Evolutionary conservation across 164 flowering plant genomes (phyloP).

Genomic region (Kingdonia uniflora): DNA sequence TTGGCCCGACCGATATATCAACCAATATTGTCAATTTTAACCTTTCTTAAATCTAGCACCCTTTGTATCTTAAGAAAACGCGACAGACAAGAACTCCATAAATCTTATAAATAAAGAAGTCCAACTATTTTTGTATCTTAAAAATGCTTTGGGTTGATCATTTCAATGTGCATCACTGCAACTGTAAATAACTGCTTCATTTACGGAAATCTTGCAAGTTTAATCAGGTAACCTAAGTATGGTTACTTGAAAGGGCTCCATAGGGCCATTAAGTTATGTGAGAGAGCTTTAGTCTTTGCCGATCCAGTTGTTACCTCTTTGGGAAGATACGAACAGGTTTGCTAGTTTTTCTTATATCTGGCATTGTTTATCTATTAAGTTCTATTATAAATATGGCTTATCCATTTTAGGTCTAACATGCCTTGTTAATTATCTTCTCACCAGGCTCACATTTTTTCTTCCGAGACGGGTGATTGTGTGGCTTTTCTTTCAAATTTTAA

Average conservation of each 20-base stretch:
- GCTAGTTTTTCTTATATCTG: background rate
- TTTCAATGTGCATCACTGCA: too few relatives aligned
- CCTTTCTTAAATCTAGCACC: too few relatives aligned
- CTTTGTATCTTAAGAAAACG: too few relatives aligned
- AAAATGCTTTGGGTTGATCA: too few relatives aligned
- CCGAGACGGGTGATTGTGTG: constrained; percentile 62
- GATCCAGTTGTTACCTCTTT: constrained; percentile 61
- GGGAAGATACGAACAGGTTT: constrained; percentile 63
- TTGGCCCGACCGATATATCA: too few relatives aligned
- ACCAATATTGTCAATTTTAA: too few relatives aligned
- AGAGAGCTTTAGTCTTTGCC: constrained; percentile 46
- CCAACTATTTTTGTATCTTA: too few relatives aligned
- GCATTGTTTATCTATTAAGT: background rate
- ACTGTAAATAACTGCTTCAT: constrained; percentile 1
- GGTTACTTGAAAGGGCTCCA: constrained; percentile 49
- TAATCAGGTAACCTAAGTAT: constrained; percentile 51
- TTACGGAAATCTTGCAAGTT: constrained; percentile 29
- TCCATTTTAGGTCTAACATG: background rate
- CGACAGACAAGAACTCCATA: too few relatives aligned
- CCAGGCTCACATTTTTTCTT: constrained; percentile 71
- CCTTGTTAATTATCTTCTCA: constrained; percentile 2
- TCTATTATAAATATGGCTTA: background rate
- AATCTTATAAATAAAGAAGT: too few relatives aligned
- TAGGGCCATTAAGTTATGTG: constrained; percentile 38
- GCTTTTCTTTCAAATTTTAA: constrained; percentile 78